Evolutionary conservation across 2,329 filamentous ascomycete genomes (phyloP), one percentile per base, ranked within the genome.

Genomic region (Hymenoscyphus scutula): DNA sequence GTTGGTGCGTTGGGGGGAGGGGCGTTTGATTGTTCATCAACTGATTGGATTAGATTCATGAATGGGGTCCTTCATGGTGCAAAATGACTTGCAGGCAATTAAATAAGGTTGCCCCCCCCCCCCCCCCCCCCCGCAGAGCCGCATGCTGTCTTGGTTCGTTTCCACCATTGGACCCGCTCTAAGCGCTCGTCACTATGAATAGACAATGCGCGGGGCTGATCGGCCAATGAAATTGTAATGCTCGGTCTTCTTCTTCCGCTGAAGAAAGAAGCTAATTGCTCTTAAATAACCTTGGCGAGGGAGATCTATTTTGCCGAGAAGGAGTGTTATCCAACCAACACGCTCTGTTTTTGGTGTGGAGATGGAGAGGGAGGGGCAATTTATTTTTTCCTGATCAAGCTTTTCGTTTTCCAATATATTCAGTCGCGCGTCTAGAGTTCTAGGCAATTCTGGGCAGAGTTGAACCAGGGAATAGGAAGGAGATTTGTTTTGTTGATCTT

Each of bases 31-130:
- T 23, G 45, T 51, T 51, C 19, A 51, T 25, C n/a, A 25, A 51
- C 7, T 51, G 45, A 51, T 51, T 51, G 45, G 45, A 51, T 51
- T 23, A 51, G 45, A 51, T 51, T 51, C 45, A 48, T 51, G 19
- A 51, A 23, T 25, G 45, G 45, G 45, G 19, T 51, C 19, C 10
- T 23, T 51, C 25, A 23, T 13, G 45, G n/a, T 51, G 45, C 45
- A 25, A 25, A 51, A 51, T 51, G 45, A 51, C 45, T 51, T 51
- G 45, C 45, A 51, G 19, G 23, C 23, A 23, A 25, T 37, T 37
- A 37, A 37, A 37, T 37, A 37, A 37, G 34, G 34, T 37, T 37
- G 34, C 34, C 34, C 45, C n/a, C n/a, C n/a, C n/a, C n/a, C n/a
- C 45, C 45, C 45, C n/a, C n/a, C n/a, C n/a, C n/a, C n/a, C 45